Percentiles rank a stretch among this genome's conserved stretches.
Evolutionary conservation across 192 early-diverging fungal genomes (phyloP).

Genomic region (Jimgerdemannia lactiflua): DNA sequence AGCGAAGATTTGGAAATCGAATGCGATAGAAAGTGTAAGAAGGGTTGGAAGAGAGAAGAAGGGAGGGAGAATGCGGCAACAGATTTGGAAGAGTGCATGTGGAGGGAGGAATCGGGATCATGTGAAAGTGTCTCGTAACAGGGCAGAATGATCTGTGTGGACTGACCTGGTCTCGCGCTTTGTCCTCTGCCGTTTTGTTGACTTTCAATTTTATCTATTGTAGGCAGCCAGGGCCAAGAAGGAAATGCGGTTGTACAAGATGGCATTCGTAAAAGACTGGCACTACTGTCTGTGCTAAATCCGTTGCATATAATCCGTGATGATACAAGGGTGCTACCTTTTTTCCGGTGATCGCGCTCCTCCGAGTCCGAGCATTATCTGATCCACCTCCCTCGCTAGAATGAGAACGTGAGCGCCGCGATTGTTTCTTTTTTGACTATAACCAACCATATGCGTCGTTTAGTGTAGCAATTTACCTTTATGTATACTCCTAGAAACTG

Average conservation of each 20-base stretch:
- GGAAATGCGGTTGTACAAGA: too few relatives aligned
- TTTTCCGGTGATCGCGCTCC: background rate
- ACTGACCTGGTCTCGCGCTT: background rate
- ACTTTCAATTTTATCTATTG: background rate
- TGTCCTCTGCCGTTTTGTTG: background rate
- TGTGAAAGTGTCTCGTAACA: background rate
- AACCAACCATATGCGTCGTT: background rate
- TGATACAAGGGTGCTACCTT: background rate
- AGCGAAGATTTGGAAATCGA: background rate
- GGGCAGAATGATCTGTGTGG: background rate
- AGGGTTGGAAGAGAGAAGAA: too few relatives aligned
- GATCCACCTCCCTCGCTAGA: background rate
- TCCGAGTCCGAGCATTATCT: background rate
- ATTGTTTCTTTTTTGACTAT: background rate
- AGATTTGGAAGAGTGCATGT: too few relatives aligned
- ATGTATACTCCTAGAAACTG: too few relatives aligned
- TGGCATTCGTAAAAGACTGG: background rate
- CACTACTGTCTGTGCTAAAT: background rate
- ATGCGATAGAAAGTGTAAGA: too few relatives aligned
- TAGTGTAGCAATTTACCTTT: too few relatives aligned
- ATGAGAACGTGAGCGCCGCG: background rate
- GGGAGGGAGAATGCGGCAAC: too few relatives aligned
- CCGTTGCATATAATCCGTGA: background rate
- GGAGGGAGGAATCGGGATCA: too few relatives aligned
- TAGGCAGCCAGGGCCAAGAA: background rate